Base-by-base conservation (phyloP, 2,329 filamentous ascomycete genomes). In the Xylariales sp. region DNA sequence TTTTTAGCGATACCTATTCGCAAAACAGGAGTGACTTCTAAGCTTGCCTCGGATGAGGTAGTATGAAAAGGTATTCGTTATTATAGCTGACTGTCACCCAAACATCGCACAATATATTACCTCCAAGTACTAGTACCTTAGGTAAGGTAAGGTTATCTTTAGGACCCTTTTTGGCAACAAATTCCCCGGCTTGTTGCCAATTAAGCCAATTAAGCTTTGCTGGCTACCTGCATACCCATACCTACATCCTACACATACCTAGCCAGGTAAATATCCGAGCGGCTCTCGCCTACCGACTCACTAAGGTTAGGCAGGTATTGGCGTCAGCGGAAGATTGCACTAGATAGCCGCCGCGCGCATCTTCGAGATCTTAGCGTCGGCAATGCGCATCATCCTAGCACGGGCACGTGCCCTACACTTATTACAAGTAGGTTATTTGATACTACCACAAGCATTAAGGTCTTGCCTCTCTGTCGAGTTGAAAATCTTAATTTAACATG, bases 291-390 rank as follows among this genome's bases (percentile, higher is more conserved):
- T 28, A 28, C 46, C 30, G 18, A 10, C 46, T 49, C 23, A 23
- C 23, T 23, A 23, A 23, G 23, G 23, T 23, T 23, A 23, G 23
- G 23, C 23, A 23, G 23, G 23, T 23, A 12, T 28, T n/a, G 30
- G 9, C n/a, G 39, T 41, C 63, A 64, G 54, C 43, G 64, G 54
- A 53, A 48, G 43, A 63, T 55, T 56, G n/a, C 39, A 32, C 23
- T 48, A 62, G 14, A 32, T 32, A 69, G 64, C 56, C 55, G 55
- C 55, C 48, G 45, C 52, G 53, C 46, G 58, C 48, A 62, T 67
- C 54, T 54, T 54, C 62, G 62, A 70, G 68, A 70, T 70, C 65
- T 68, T 70, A 70, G 68, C 68, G 65, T 65, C 68, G 68, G 68
- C 36, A 70, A 70, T 68, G 68, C 68, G 65, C 62, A 68, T 65